phyloP scores from a whole-genome alignment of 2,329 filamentous ascomycete genomes.

The Pseudofabraea citricarpa region DNA sequence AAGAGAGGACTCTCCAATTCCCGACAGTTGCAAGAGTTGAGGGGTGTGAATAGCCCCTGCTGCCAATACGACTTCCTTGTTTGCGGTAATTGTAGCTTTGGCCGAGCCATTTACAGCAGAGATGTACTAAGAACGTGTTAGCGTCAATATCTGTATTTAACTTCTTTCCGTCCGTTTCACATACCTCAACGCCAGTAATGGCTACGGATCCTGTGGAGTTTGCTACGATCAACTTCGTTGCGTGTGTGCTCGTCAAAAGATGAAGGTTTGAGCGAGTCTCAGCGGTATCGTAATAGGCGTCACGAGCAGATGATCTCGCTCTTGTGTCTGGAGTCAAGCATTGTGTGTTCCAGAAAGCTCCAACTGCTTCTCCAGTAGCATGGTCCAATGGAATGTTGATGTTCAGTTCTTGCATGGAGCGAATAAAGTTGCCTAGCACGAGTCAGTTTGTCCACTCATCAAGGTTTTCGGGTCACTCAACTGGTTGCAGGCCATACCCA shows the following conservation, averaged over 20 bases:
- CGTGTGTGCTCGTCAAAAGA: slow-evolving; percentile 5
- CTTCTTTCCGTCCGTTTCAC: too few relatives aligned
- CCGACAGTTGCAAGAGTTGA: slow-evolving; percentile 13
- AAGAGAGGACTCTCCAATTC: slow-evolving; percentile 20
- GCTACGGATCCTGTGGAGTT: neutral
- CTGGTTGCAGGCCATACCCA: slow-evolving; percentile 31
- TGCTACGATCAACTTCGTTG: neutral
- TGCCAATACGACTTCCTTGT: slow-evolving; percentile 29
- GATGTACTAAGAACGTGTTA: too few relatives aligned
- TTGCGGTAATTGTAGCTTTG: slow-evolving; percentile 8
- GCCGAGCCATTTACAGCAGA: too few relatives aligned
- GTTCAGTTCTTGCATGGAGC: neutral
- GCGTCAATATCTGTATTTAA: too few relatives aligned
- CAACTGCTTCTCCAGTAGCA: neutral
- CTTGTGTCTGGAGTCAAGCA: neutral
- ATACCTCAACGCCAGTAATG: neutral
- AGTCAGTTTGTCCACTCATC: neutral
- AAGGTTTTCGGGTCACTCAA: slow-evolving; percentile 5
- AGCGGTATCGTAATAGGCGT: slow-evolving; percentile 31
- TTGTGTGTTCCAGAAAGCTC: slow-evolving; percentile 1
- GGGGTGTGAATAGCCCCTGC: slow-evolving; percentile 25
- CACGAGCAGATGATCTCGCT: slow-evolving; percentile 29
- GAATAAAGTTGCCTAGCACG: neutral
- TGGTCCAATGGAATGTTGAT: neutral
- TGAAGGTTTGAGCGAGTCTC: slow-evolving; percentile 17